Evolutionary conservation across 164 flowering plant species (phyloP).

Genomic region (Sedum album): DNA sequence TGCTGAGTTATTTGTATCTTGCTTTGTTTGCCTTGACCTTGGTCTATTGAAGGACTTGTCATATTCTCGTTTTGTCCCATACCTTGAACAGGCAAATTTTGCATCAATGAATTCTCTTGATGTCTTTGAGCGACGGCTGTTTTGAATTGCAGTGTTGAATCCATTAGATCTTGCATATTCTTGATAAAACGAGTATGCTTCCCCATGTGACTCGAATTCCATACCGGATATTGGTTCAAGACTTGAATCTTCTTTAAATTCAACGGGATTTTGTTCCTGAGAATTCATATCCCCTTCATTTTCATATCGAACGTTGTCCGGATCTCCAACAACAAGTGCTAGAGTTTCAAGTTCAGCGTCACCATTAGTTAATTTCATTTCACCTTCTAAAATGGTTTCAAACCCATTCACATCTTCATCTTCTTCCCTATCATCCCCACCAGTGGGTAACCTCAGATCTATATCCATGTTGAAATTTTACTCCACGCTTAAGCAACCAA

Average conservation of each 20-base stretch:
- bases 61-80: conserved; percentile 8
- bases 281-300: not conserved
- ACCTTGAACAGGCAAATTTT: conserved; percentile 10
- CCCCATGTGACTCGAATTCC: conserved; percentile 10
- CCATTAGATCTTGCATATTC: conserved; percentile 10
- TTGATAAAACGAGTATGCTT: conserved; percentile 10
- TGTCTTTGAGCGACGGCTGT: conserved; percentile 9
- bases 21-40: not conserved
- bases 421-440: conserved; percentile 3
- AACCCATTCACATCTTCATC: not conserved
- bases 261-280: not conserved
- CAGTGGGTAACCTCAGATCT: conserved; percentile 5
- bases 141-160: conserved; percentile 10
- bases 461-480: not conserved
- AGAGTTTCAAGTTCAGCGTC: not conserved
- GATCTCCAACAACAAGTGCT: not conserved
- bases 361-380: not conserved
- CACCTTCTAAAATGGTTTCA: conserved; percentile 1
- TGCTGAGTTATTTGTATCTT: conserved; percentile 3
- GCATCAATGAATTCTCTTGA: conserved; percentile 10
- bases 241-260: not conserved
- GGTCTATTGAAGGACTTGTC: not conserved
- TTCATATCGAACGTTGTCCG: not conserved
- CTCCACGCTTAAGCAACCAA: not conserved
- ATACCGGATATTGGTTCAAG: conserved; percentile 6